Conservation (phyloP, 1,139 yeast genomes). For the Geotrichum armillariae region DNA sequence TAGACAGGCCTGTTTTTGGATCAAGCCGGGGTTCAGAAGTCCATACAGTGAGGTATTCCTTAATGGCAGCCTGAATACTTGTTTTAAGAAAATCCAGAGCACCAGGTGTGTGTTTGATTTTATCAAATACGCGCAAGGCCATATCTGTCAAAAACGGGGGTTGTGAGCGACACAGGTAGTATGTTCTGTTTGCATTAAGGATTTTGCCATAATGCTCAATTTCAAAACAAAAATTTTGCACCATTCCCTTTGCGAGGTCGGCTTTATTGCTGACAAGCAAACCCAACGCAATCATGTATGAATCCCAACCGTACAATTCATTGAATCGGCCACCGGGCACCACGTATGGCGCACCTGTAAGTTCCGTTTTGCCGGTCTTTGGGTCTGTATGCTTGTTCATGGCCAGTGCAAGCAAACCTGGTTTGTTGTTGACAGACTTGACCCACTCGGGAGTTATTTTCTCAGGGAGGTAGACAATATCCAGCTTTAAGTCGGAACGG, state of each 20-base stretch:
- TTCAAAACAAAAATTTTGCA: constrained; percentile 88
- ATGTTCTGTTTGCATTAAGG: constrained; percentile 90
- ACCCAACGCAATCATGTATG: constrained; percentile 90
- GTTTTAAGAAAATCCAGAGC: constrained; percentile 62
- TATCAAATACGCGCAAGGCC: constrained; percentile 70
- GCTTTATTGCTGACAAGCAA: constrained; percentile 63
- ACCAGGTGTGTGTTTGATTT: constrained; percentile 44
- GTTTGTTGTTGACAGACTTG: constrained; percentile 72
- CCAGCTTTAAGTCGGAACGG: constrained; percentile 61
- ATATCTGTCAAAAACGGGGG: constrained; percentile 98
- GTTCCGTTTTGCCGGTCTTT: constrained; percentile 46
- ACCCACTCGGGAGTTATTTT: constrained; percentile 68
- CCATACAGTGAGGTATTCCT: constrained; percentile 87
- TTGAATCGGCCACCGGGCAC: constrained; percentile 98
- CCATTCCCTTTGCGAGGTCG: constrained; percentile 85
- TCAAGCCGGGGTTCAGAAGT: constrained; percentile 71
- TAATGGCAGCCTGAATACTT: constrained; percentile 76
- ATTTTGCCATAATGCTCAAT: constrained; percentile 89
- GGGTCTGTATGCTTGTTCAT: constrained; percentile 50
- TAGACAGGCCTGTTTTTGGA: constrained; percentile 73
- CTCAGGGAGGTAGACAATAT: constrained; percentile 69
- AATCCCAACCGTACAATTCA: constrained; percentile 98
- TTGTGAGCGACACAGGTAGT: constrained; percentile 89
- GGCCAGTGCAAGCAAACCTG: constrained; percentile 85
- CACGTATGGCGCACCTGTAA: constrained; percentile 78